These are phyloP conservation scores for Citrus sp. DNA, from an alignment of 345 rosid species.

Conservation along the genomic window DNA sequence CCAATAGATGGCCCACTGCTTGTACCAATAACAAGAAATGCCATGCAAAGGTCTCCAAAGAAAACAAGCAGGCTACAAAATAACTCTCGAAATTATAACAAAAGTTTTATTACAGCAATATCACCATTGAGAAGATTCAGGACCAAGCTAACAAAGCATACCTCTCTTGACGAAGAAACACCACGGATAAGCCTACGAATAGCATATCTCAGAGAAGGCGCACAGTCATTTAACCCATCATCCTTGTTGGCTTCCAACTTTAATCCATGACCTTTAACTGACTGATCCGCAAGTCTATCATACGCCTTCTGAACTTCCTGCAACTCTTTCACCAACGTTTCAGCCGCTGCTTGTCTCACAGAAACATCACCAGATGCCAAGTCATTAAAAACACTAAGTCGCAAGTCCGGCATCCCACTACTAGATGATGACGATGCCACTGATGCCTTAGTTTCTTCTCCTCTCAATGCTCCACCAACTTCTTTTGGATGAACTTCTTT, in stretches of 20 bases:
- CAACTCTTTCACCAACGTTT: slow-evolving; percentile 59
- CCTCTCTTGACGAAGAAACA: slow-evolving; percentile 95
- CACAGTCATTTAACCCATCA: slow-evolving; percentile 83
- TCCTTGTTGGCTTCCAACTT: slow-evolving; percentile 85
- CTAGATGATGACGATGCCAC: slow-evolving; percentile 25
- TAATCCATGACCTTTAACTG: slow-evolving; percentile 39
- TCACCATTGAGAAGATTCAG: background rate
- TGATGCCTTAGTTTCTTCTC: slow-evolving; percentile 20
- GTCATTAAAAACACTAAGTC: slow-evolving; percentile 68
- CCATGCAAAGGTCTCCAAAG: background rate
- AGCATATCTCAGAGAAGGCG: slow-evolving; percentile 82
- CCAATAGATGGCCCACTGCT: background rate
- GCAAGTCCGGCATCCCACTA: slow-evolving; percentile 54
- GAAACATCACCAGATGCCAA: slow-evolving; percentile 60
- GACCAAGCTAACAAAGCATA: slow-evolving; percentile 18
- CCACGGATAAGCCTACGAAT: slow-evolving; percentile 88
- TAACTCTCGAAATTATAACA: background rate
- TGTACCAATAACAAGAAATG: background rate
- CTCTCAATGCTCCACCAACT: slow-evolving; percentile 16
- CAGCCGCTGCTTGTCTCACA: slow-evolving; percentile 60
- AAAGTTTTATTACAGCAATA: background rate
- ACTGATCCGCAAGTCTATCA: slow-evolving; percentile 48
- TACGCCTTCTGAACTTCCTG: slow-evolving; percentile 73
- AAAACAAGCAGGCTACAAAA: background rate
- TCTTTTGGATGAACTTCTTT: slow-evolving; percentile 25